Conservation (phyloP, 805 yeast genomes). For the Wickerhamomyces bovis region DNA sequence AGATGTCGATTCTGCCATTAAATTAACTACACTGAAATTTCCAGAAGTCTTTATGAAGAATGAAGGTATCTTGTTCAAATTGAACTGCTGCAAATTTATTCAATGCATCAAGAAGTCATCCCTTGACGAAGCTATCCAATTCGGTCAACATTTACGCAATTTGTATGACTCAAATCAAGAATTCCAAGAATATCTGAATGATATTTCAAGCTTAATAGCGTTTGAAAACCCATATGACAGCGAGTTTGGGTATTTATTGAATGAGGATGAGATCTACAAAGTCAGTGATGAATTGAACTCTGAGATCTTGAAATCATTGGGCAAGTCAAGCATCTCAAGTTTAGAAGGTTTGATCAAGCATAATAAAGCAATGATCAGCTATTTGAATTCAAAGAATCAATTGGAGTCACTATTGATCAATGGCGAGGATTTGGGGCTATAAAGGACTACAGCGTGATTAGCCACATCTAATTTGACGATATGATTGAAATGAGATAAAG, state of each 20-base stretch:
- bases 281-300: conserved; percentile 38
- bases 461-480: neutral
- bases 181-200: conserved; percentile 34
- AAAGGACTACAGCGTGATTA: neutral
- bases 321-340: conserved; percentile 38
- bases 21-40: conserved; percentile 23
- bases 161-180: conserved; percentile 27
- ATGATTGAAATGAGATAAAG: neutral
- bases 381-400: conserved; percentile 26
- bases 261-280: conserved; percentile 30
- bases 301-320: conserved; percentile 35
- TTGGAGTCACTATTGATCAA: conserved; percentile 35
- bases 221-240: conserved; percentile 41
- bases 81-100: conserved; percentile 39
- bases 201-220: conserved; percentile 46
- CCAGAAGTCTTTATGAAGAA: conserved; percentile 32
- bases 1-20: conserved; percentile 31
- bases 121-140: conserved; percentile 31
- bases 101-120: conserved; percentile 28
- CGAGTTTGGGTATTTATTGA: conserved; percentile 33
- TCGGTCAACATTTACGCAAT: conserved; percentile 33
- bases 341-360: conserved; percentile 39
- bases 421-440: conserved; percentile 36
- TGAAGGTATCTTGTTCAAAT: conserved; percentile 32
- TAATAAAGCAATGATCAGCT: conserved; percentile 31